These are phyloP conservation scores for Aspergillus sp. DNA, from an alignment of 2,329 filamentous ascomycete species.

Conservation along the genomic window DNA sequence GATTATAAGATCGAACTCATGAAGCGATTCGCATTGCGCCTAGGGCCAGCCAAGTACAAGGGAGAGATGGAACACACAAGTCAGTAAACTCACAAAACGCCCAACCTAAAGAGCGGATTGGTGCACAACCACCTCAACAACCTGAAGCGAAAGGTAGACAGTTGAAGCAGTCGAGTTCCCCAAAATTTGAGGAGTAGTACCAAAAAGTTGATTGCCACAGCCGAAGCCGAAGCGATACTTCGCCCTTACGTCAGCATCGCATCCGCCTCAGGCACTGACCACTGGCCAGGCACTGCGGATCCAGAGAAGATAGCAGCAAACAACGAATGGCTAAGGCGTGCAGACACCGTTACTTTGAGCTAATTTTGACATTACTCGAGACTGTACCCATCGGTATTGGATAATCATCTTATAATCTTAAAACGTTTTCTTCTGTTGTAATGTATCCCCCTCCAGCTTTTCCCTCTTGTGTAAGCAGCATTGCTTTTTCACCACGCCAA, in stretches of 20 bases:
- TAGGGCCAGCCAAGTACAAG: not conserved
- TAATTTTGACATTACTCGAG: not conserved
- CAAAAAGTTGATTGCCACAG: not conserved
- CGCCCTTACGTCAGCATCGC: not conserved
- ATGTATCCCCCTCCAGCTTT: not conserved
- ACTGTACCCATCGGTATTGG: not conserved
- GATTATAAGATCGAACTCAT: not conserved
- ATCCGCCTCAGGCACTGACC: not conserved
- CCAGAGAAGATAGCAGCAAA: not conserved
- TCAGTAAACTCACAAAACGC: not conserved
- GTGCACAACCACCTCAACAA: not conserved
- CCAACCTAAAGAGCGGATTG: not conserved
- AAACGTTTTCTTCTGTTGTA: not conserved
- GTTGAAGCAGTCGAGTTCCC: not conserved
- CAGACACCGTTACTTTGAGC: not conserved
- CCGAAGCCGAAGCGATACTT: not conserved
- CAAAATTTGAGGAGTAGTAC: not conserved
- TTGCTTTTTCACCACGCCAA: constrained; percentile 9
- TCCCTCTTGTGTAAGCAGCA: constrained; percentile 4
- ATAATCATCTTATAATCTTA: not conserved
- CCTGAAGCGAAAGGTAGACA: not conserved
- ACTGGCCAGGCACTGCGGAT: not conserved
- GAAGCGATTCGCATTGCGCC: not conserved
- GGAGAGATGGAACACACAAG: not conserved
- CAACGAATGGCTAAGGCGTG: not conserved